Conservation (phyloP, 345 rosid genomes). For the Excoecaria cochinchinensis region DNA sequence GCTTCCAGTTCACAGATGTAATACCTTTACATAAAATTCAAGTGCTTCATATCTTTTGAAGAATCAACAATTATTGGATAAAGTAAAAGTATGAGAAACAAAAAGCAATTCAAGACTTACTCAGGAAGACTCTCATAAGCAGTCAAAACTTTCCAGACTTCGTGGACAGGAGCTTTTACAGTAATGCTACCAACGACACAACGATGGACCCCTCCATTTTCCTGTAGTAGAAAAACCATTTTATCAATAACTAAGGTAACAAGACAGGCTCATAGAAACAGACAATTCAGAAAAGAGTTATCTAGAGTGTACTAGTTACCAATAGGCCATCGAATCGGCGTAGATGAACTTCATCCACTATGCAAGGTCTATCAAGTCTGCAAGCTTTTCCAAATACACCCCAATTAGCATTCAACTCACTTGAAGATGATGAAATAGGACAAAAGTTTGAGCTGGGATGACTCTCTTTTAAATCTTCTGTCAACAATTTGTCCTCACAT, state of each 20-base stretch:
- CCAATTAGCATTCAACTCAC: conserved; percentile 66
- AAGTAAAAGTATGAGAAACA: background rate
- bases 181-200: conserved; percentile 93
- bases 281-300: conserved; percentile 23
- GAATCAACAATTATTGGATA: background rate
- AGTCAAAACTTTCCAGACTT: conserved; percentile 92
- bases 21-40: background rate
- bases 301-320: conserved; percentile 49
- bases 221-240: conserved; percentile 59
- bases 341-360: conserved; percentile 95
- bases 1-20: background rate
- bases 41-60: background rate
- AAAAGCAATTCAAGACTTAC: conserved; percentile 41
- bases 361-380: conserved; percentile 68
- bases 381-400: conserved; percentile 79
- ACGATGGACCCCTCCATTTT: conserved; percentile 95
- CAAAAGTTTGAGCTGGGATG: conserved; percentile 39
- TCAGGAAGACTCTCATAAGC: conserved; percentile 95
- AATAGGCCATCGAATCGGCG: conserved; percentile 92
- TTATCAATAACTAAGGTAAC: conserved; percentile 35
- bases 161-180: conserved; percentile 89
- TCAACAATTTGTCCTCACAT: conserved; percentile 22
- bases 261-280: conserved; percentile 18
- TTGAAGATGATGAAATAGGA: conserved; percentile 39
- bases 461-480: conserved; percentile 34